Base-by-base conservation (phyloP, 116 monocot genomes). In the Trichopus zeylanicus region DNA sequence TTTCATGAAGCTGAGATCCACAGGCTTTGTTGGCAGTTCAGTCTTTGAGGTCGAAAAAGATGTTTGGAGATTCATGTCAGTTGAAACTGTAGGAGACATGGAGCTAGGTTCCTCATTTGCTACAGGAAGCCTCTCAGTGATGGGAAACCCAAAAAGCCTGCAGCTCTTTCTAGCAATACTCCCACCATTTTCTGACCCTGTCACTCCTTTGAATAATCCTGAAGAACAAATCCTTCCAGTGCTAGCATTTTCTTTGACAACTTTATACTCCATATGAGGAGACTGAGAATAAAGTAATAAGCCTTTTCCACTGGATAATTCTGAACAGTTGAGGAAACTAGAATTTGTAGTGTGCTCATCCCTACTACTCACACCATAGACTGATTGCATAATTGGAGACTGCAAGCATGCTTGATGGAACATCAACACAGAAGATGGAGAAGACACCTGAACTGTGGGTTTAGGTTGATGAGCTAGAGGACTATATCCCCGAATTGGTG, bases 71-170 rank as follows among this genome's bases (percentile, higher is more conserved):
- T 42, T 42, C 42, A 42, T 42, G 42, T 42, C 42, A 0, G 42
- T 9, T 4, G 42, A n/a, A 42, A n/a, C 42, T 42, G 42, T 13
- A 42, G 42, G 18, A 12, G 42, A 42, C 16, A 42, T 9, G n/a
- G 42, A 3, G n/a, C 3, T n/a, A 3, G 16, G 12, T 1, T 16
- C n/a, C n/a, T 42, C 48, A 54, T 56, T 66, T 18, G 48, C n/a
- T 34, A 58, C 39, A 0, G 65, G 57, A 37, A 59, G 63, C 38
- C 61, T 70, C 61, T 74, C 75, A 15, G 70, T 78, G 56, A 76
- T 82, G 63, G 71, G 67, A 56, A 80, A 82, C 62, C 98, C 98
- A 64, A 98, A 98, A 47, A 98, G 79, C 49, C 73, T 82, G 67
- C 88, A 91, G 31, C 64, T 56, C 20, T 32, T 72, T 54, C 52